phyloP scores from a whole-genome alignment of 116 monocot genomes.

The Posidonia oceanica region DNA sequence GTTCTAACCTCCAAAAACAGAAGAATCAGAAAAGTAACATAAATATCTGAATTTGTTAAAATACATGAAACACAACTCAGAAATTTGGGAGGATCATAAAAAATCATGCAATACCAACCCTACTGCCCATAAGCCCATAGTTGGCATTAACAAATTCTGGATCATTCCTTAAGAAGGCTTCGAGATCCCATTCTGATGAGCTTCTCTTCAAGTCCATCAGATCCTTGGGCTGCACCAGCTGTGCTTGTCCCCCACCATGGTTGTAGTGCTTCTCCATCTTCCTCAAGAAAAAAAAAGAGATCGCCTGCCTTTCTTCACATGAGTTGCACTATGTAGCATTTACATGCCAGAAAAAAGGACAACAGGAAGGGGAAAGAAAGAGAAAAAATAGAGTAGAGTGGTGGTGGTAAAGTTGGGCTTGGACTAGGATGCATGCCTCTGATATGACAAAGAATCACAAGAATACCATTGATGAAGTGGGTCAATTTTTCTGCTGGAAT shows the following conservation, averaged over 20 bases:
- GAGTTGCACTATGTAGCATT: not conserved
- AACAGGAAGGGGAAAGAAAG: not conserved
- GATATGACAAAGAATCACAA: not conserved
- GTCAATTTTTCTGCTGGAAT: not conserved
- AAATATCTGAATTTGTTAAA: too few species aligned
- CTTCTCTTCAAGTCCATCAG: constrained; percentile 26
- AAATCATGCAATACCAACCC: too few species aligned
- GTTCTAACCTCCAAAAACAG: too few species aligned
- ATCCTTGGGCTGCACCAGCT: not conserved
- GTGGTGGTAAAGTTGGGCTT: not conserved
- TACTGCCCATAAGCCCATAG: constrained; percentile 4
- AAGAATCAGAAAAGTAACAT: too few species aligned
- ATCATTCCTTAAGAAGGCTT: constrained; percentile 12
- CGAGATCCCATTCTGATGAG: constrained; percentile 28
- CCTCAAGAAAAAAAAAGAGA: too few species aligned
- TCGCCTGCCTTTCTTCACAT: not conserved
- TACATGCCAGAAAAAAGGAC: not conserved
- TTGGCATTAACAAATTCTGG: not conserved
- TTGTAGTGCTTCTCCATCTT: constrained; percentile 3
- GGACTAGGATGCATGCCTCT: not conserved
- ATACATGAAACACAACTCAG: too few species aligned
- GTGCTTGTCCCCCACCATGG: not conserved
- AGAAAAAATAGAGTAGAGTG: not conserved
- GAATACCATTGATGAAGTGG: not conserved
- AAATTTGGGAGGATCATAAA: too few species aligned